These are phyloP conservation scores for Geranium brycei DNA, from an alignment of 345 rosid species.

Conservation along the genomic window DNA sequence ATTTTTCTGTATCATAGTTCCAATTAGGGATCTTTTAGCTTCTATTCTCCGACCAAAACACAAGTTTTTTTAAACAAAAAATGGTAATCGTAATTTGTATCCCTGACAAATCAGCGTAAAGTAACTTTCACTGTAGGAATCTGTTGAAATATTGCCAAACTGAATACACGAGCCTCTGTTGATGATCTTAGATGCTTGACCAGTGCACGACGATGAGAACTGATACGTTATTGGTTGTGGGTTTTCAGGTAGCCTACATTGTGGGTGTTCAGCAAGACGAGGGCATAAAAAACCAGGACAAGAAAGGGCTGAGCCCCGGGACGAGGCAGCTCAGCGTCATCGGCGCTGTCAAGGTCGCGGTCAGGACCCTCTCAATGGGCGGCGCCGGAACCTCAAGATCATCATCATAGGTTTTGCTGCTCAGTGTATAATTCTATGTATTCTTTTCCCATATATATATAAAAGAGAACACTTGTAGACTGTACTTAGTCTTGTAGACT, in stretches of 20 bases:
- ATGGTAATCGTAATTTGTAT: too few relatives aligned
- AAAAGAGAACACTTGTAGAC: too few relatives aligned
- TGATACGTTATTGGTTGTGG: neutral
- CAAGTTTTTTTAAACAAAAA: too few relatives aligned
- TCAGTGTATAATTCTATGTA: neutral
- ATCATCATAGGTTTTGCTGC: neutral
- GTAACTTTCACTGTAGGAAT: too few relatives aligned
- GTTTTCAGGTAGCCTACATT: constrained; percentile 59
- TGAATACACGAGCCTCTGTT: too few relatives aligned
- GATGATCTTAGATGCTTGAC: too few relatives aligned
- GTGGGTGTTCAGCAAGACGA: constrained; percentile 69
- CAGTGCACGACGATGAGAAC: neutral
- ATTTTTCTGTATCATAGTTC: too few relatives aligned
- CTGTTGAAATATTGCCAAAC: too few relatives aligned
- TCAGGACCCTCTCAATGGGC: constrained; percentile 48
- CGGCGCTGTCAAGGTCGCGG: constrained; percentile 78
- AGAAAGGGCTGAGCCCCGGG: constrained; percentile 50
- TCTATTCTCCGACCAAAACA: too few relatives aligned
- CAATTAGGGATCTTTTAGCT: too few relatives aligned
- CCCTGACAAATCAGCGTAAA: too few relatives aligned
- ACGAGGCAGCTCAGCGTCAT: constrained; percentile 65
- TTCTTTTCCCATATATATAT: constrained; percentile 6
- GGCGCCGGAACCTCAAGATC: constrained; percentile 32
- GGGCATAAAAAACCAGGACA: constrained; percentile 24
- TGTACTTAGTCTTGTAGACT: neutral